These are phyloP conservation scores for Phytophthora hybrid DNA, from an alignment of 352 stramenopile genomes.

Conservation along the genomic window DNA sequence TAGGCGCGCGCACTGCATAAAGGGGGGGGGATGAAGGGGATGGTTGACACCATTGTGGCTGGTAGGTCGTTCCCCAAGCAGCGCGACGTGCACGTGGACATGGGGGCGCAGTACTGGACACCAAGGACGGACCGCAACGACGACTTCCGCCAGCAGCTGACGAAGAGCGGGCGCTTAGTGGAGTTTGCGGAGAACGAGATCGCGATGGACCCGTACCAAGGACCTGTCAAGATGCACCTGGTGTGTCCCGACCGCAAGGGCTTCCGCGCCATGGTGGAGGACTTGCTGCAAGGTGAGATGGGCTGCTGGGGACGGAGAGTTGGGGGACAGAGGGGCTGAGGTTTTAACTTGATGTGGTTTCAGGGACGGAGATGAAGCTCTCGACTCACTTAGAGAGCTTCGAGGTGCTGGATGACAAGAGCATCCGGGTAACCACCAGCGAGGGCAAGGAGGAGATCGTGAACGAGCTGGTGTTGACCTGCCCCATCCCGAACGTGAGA, in stretches of 20 bases:
- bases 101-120: conserved; percentile 79
- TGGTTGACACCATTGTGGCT: not conserved
- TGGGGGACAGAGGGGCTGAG: not conserved
- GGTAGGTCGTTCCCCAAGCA: conserved; percentile 65
- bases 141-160: conserved; percentile 52
- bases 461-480: conserved; percentile 74
- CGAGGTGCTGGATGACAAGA: conserved; percentile 57
- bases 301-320: not conserved
- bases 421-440: conserved; percentile 53
- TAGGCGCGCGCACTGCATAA: conserved; percentile 23
- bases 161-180: conserved; percentile 43
- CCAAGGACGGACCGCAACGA: conserved; percentile 57
- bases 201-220: conserved; percentile 52
- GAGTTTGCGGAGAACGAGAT: conserved; percentile 62
- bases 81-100: conserved; percentile 62
- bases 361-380: conserved; percentile 52
- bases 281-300: conserved; percentile 52
- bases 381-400: conserved; percentile 62
- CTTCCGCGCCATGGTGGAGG: conserved; percentile 65
- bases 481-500: conserved; percentile 63
- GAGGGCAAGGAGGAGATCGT: conserved; percentile 64
- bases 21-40: not conserved
- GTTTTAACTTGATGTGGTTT: not conserved
- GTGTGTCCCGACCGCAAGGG: conserved; percentile 53
- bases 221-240: conserved; percentile 42